Base-by-base conservation (phyloP, 495 filamentous ascomycete species). In the Xylaria castorea region DNA sequence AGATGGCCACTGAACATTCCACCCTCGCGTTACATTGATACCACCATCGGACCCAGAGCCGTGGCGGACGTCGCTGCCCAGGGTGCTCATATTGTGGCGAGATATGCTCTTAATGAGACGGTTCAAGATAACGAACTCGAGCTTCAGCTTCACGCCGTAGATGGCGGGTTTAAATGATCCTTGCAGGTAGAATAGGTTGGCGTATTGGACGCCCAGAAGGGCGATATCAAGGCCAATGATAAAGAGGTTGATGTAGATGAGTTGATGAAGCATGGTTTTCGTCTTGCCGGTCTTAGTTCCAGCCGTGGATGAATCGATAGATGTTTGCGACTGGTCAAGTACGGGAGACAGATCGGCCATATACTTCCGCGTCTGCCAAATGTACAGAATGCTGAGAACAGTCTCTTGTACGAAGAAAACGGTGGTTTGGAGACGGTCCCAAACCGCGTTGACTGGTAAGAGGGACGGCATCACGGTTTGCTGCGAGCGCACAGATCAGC, bases 101-200 rank as follows among this genome's bases (percentile, higher is more conserved):
- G 70, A 72, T n/a, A 76, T 73, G 30, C 76, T 75, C 63, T 74
- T 73, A 44, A 73, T 63, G 48, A 88, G 75, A 34, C 83, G 83
- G 20, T 86, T 86, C 1, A 89, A 78, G 32, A 88, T 84, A 20
- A 83, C 83, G 66, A 87, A 88, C 77, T 89, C 87, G 18, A 89
- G 77, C 61, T 85, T 87, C 40, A 88, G 77, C 75, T 89, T 89
- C 76, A 89, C 80, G 40, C 85, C 85, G 72, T 89, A 89, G 0
- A 82, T 83, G 34, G 84, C 81, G 0, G 85, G 82, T 61, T 89
- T 87, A 67, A 87, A 83, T 71, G 83, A 81, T 25, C 85, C 83
- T 74, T 89, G 84, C 5, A 87, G 74, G 1, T 83, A 79, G 63
- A 86, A 88, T 53, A 81, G 82, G 20, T 81, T 83, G 16, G 81